phyloP scores from a whole-genome alignment of 164 flowering plant species.

The Tetracentron sinense region DNA sequence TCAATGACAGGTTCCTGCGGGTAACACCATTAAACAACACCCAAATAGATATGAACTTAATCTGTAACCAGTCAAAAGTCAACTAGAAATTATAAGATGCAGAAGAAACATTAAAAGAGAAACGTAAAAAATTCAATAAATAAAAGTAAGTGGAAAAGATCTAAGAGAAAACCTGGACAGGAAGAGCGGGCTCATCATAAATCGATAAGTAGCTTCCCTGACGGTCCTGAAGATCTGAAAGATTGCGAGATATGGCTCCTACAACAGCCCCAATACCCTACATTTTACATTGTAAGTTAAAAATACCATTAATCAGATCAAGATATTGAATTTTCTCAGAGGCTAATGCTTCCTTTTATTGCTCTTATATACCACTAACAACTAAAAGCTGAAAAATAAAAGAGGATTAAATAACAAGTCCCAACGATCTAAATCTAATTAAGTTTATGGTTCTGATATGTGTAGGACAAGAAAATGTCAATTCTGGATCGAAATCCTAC shows the following conservation, averaged over 20 bases:
- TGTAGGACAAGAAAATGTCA: background rate
- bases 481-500: constrained; percentile 19
- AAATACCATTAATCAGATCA: background rate
- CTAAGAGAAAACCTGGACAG: constrained; percentile 26
- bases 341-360: no score
- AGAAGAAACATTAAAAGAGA: background rate
- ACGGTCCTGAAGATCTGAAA: constrained; percentile 41
- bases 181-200: constrained; percentile 44
- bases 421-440: no score
- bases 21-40: background rate
- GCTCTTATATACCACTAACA: no score
- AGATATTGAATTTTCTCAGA: background rate
- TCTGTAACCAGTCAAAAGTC: background rate
- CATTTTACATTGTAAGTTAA: constrained; percentile 6
- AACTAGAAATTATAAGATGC: background rate
- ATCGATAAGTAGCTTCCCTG: constrained; percentile 45
- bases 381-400: no score
- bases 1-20: constrained; percentile 51
- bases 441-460: no score
- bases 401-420: no score
- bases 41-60: background rate
- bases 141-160: background rate
- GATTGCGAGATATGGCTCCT: constrained; percentile 52
- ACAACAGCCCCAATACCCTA: constrained; percentile 60
- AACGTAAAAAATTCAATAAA: background rate